A percentile compares a stretch with the other conserved stretches of the same genome.
phyloP scores from a whole-genome alignment of 768 basidiomycete genomes.

The Lactifluus rugatus region DNA sequence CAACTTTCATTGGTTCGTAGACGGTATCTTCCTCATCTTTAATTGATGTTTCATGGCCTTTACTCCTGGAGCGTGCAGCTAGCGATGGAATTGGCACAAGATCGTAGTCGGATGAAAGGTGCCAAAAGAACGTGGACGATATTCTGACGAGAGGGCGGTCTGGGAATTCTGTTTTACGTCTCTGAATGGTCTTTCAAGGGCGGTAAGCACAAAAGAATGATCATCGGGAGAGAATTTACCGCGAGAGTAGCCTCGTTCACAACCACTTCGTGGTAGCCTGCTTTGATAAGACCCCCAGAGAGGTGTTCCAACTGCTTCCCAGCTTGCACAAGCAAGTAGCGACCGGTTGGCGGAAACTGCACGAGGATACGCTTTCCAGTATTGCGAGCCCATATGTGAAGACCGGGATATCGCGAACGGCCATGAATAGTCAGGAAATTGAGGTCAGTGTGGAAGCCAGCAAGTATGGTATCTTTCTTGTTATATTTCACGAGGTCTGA shows the following conservation, averaged over 20 bases:
- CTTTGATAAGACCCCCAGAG: conserved; percentile 75
- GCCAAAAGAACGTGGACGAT: conserved; percentile 95
- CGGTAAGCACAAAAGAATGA: not conserved
- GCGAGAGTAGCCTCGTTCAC: conserved; percentile 72
- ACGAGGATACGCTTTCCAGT: conserved; percentile 85
- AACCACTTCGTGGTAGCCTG: conserved; percentile 92
- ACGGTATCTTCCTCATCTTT: conserved; percentile 33
- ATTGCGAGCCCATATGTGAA: conserved; percentile 93
- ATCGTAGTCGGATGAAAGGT: conserved; percentile 77
- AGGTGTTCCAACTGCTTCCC: conserved; percentile 93
- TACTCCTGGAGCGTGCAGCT: conserved; percentile 35
- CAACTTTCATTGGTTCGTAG: conserved; percentile 77
- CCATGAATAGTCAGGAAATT: conserved; percentile 93
- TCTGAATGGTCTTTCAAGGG: conserved; percentile 45
- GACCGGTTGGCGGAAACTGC: conserved; percentile 69
- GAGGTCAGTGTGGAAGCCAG: conserved; percentile 91
- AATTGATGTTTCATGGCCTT: conserved; percentile 27
- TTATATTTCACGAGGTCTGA: conserved; percentile 81
- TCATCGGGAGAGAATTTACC: conserved; percentile 28
- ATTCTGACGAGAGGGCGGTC: conserved; percentile 89
- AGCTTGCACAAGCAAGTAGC: conserved; percentile 84
- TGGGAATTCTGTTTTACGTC: conserved; percentile 47
- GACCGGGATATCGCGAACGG: conserved; percentile 74
- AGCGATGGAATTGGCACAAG: conserved; percentile 57
- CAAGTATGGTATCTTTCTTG: conserved; percentile 71